Percentiles rank a stretch among this genome's conserved stretches.
Conservation (phyloP, 352 stramenopile genomes). For the Aphanomyces stellatus region DNA sequence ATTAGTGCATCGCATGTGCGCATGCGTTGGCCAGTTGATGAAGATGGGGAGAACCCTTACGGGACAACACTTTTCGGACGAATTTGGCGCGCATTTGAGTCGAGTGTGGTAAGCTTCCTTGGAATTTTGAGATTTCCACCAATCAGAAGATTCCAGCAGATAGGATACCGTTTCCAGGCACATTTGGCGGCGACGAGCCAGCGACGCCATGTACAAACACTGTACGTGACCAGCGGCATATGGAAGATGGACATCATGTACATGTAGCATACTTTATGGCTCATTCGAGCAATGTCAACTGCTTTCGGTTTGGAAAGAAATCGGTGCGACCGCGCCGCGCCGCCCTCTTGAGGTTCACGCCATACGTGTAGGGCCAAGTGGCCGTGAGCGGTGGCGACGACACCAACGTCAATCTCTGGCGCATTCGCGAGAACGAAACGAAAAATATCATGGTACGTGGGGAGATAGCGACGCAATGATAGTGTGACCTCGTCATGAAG, state of each 20-base stretch:
- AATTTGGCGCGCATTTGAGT: no score
- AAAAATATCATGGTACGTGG: slow-evolving; percentile 76
- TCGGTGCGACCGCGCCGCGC: slow-evolving; percentile 36
- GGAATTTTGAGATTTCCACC: not conserved
- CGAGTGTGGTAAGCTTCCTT: not conserved
- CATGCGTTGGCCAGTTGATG: no score
- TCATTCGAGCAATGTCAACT: slow-evolving; percentile 77
- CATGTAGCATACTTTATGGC: slow-evolving; percentile 63
- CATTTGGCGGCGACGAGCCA: no score
- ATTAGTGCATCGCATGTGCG: no score
- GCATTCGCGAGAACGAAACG: slow-evolving; percentile 77
- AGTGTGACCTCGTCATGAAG: slow-evolving; percentile 25
- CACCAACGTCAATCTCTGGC: slow-evolving; percentile 76
- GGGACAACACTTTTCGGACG: no score
- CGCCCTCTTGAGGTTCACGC: no score
- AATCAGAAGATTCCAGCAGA: no score
- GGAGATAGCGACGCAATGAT: not conserved
- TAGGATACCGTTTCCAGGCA: no score
- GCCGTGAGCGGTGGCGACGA: slow-evolving; percentile 67
- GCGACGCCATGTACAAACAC: slow-evolving; percentile 11
- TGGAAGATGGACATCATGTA: not conserved
- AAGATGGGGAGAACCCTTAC: no score
- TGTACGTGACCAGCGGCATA: not conserved
- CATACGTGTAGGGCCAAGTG: slow-evolving; percentile 71
- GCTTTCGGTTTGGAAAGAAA: slow-evolving; percentile 68